Conservation (phyloP, 768 basidiomycete genomes). For the Omphalotus guepiniiformis region DNA sequence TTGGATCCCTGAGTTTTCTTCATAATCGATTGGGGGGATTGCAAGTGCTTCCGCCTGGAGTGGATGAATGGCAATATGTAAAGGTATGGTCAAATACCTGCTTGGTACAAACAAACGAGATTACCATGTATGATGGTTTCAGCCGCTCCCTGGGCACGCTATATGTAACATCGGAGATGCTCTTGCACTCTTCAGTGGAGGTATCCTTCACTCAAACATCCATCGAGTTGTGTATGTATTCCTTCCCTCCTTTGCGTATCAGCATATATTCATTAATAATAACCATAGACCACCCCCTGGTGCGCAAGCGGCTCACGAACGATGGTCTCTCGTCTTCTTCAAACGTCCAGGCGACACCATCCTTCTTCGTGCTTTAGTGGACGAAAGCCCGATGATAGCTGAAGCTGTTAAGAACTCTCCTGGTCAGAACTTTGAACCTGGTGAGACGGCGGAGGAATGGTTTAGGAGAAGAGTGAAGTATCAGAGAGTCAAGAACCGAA, state of each 20-base stretch:
- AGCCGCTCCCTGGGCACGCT: constrained; percentile 40
- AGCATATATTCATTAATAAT: constrained; percentile 4
- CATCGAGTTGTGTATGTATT: constrained; percentile 44
- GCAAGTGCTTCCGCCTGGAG: constrained; percentile 19
- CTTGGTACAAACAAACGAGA: not conserved
- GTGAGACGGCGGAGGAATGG: constrained; percentile 3
- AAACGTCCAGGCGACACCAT: constrained; percentile 39
- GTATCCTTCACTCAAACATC: constrained; percentile 46
- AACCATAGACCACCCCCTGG: constrained; percentile 44
- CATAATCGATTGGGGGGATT: constrained; percentile 8
- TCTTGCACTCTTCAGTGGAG: constrained; percentile 44
- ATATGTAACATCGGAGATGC: constrained; percentile 50
- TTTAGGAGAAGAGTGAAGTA: not conserved
- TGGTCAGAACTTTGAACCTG: constrained; percentile 12
- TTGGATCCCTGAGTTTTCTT: constrained; percentile 23
- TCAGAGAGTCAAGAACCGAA: constrained; percentile 1
- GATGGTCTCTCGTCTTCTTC: constrained; percentile 52
- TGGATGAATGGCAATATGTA: constrained; percentile 43
- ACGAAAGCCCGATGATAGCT: constrained; percentile 35
- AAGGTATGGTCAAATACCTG: constrained; percentile 16
- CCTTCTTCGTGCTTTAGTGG: constrained; percentile 33
- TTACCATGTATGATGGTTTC: constrained; percentile 10
- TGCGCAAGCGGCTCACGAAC: constrained; percentile 32
- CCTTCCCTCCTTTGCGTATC: not conserved
- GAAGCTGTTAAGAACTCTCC: constrained; percentile 27